Conservation (phyloP, 805 yeast genomes). For the Cyberlindnera euphorbiiphila region DNA sequence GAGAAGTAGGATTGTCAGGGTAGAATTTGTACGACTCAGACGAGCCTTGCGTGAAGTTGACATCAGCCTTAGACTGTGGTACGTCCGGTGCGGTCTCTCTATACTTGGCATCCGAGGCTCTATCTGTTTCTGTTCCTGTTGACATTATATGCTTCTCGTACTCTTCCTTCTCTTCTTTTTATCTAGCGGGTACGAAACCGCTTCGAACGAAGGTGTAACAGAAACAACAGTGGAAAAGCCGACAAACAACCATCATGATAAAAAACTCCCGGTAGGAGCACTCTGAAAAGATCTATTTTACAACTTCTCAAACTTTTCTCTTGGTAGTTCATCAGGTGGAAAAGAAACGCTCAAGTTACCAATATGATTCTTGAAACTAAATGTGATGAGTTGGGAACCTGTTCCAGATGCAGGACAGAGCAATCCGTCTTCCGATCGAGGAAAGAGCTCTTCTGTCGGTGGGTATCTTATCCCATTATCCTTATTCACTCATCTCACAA, state of each 20-base stretch:
- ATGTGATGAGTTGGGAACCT: conserved; percentile 5
- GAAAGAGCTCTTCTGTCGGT: conserved; percentile 60
- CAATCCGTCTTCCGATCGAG: conserved; percentile 46
- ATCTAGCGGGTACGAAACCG: too few relatives aligned
- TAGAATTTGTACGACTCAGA: conserved; percentile 58
- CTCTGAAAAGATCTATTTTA: too few relatives aligned
- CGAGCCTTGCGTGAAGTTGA: conserved; percentile 54
- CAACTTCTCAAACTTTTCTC: too few relatives aligned
- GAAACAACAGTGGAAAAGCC: too few relatives aligned
- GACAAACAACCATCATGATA: too few relatives aligned
- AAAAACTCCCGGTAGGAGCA: too few relatives aligned
- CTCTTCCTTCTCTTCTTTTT: too few relatives aligned
- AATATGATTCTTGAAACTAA: too few relatives aligned
- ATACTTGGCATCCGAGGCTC: conserved; percentile 20
- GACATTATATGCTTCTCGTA: too few relatives aligned
- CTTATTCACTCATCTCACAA: background rate
- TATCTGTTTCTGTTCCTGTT: conserved; percentile 7
- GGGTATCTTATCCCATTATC: conserved; percentile 12
- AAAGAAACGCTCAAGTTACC: too few relatives aligned
- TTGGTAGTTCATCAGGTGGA: too few relatives aligned
- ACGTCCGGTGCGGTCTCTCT: conserved; percentile 25
- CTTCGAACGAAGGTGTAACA: too few relatives aligned
- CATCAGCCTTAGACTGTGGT: conserved; percentile 34
- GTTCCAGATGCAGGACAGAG: conserved; percentile 44
- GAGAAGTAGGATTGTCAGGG: conserved; percentile 84